phyloP scores from a whole-genome alignment of 202 grass and related monocot species.

The Miscanthus sacchariflorus region DNA sequence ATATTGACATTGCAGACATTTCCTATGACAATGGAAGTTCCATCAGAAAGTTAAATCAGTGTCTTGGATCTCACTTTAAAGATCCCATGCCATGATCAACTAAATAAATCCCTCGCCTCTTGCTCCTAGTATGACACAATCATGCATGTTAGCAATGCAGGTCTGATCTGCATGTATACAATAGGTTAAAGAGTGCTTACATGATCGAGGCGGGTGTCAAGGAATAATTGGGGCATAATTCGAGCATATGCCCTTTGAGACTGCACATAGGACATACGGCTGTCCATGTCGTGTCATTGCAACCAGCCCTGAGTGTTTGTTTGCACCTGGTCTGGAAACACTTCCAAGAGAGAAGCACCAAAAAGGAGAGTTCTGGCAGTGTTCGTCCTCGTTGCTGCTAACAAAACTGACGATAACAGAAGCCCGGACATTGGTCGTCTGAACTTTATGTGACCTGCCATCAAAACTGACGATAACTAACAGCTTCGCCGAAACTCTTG shows the following conservation, averaged over 20 bases:
- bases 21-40: not conserved
- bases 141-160: constrained; percentile 1
- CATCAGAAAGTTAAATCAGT: constrained; percentile 34
- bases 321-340: constrained; percentile 32
- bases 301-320: constrained; percentile 41
- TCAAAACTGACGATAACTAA: constrained; percentile 21
- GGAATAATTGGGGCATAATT: constrained; percentile 50
- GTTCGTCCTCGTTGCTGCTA: constrained; percentile 6
- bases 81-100: constrained; percentile 32
- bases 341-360: constrained; percentile 40
- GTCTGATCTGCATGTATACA: not conserved
- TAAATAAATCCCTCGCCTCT: constrained; percentile 24
- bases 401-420: not conserved
- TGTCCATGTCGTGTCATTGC: constrained; percentile 36
- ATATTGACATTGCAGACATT: not conserved
- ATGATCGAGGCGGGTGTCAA: constrained; percentile 33
- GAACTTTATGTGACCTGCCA: constrained; percentile 7
- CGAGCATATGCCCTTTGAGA: constrained; percentile 56
- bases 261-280: constrained; percentile 39
- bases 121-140: not conserved
- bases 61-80: constrained; percentile 49
- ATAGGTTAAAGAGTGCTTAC: constrained; percentile 48
- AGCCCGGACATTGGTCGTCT: not conserved
- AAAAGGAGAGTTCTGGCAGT: not conserved
- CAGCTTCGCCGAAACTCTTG: not conserved